A percentile compares a stretch with the other conserved stretches of the same genome.
These are phyloP conservation scores for Xylaria sp. DNA, from an alignment of 2,329 filamentous ascomycete genomes.

Conservation along the genomic window DNA sequence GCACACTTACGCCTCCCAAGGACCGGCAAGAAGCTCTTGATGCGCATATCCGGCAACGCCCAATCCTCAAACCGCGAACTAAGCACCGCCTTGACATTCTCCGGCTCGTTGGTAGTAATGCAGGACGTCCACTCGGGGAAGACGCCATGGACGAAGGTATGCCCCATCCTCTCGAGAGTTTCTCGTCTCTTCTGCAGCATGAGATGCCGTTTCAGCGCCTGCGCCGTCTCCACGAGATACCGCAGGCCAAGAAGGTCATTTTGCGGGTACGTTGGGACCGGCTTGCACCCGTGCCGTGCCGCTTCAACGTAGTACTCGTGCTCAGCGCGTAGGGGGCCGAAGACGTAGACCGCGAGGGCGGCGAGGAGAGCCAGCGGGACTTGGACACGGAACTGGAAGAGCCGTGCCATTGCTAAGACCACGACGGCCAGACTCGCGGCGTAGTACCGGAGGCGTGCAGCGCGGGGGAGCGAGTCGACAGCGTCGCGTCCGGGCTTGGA, in stretches of 20 bases:
- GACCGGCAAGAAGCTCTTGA: slow-evolving; percentile 54
- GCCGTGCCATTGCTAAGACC: slow-evolving; percentile 17
- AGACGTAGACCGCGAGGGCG: slow-evolving; percentile 35
- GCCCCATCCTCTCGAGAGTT: slow-evolving; percentile 36
- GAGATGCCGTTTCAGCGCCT: slow-evolving; percentile 32
- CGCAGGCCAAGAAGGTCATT: slow-evolving; percentile 44
- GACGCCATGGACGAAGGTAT: slow-evolving; percentile 43
- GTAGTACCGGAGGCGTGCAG: slow-evolving; percentile 39
- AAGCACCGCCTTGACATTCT: slow-evolving; percentile 67
- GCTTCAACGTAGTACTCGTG: slow-evolving; percentile 41
- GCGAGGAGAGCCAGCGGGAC: slow-evolving; percentile 30
- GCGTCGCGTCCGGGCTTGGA: slow-evolving; percentile 1
- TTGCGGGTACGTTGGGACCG: slow-evolving; percentile 37
- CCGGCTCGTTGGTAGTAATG: slow-evolving; percentile 45
- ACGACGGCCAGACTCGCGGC: slow-evolving; percentile 21
- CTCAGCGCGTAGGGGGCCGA: slow-evolving; percentile 36
- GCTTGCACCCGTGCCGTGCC: slow-evolving; percentile 38
- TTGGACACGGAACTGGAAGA: neutral
- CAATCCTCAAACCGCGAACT: slow-evolving; percentile 63
- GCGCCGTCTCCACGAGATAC: slow-evolving; percentile 42
- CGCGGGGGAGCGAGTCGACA: slow-evolving; percentile 35
- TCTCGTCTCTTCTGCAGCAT: slow-evolving; percentile 38
- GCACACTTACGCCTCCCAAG: slow-evolving; percentile 55
- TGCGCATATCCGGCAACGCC: slow-evolving; percentile 54
- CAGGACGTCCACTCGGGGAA: slow-evolving; percentile 40